These are phyloP conservation scores for Setaria italica DNA, from an alignment of 202 grass and related monocot species.

Conservation along the genomic window DNA sequence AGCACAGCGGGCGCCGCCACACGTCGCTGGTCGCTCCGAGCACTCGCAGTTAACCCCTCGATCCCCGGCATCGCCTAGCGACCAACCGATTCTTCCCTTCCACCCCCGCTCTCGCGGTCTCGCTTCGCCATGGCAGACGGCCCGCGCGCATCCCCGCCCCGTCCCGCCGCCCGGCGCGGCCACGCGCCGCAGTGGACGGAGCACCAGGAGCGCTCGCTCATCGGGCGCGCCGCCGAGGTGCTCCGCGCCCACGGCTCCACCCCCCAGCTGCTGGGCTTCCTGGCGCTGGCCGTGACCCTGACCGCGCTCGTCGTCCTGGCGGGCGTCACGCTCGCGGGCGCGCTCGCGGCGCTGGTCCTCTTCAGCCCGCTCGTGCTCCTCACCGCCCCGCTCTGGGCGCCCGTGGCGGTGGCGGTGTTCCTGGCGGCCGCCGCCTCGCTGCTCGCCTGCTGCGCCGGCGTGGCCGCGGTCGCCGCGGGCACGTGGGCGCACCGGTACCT, in stretches of 20 bases:
- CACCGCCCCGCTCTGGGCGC: constrained; percentile 64
- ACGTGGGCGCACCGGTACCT: constrained; percentile 70
- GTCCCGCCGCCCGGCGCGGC: not conserved
- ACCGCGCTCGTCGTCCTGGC: constrained; percentile 59
- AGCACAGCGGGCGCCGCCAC: constrained; percentile 31
- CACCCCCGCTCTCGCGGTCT: not conserved
- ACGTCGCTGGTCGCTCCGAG: constrained; percentile 41
- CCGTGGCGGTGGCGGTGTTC: constrained; percentile 28
- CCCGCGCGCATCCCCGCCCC: not conserved
- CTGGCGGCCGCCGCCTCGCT: constrained; percentile 42
- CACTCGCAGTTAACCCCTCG: not conserved
- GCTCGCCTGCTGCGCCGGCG: constrained; percentile 46
- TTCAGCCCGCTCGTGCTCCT: constrained; percentile 65
- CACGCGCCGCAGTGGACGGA: not conserved
- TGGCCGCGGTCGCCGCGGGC: constrained; percentile 44
- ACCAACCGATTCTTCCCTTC: not conserved
- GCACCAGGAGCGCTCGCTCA: not conserved
- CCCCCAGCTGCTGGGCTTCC: constrained; percentile 52
- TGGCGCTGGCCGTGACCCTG: constrained; percentile 60
- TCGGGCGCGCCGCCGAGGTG: constrained; percentile 37
- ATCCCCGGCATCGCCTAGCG: not conserved
- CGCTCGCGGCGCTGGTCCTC: constrained; percentile 42
- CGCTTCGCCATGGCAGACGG: constrained; percentile 41
- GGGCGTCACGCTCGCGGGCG: constrained; percentile 53
- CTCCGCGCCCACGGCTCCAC: constrained; percentile 42